Evolutionary conservation across 208 protist genomes (phyloP).

Genomic region (Histomonas meleagridis): DNA sequence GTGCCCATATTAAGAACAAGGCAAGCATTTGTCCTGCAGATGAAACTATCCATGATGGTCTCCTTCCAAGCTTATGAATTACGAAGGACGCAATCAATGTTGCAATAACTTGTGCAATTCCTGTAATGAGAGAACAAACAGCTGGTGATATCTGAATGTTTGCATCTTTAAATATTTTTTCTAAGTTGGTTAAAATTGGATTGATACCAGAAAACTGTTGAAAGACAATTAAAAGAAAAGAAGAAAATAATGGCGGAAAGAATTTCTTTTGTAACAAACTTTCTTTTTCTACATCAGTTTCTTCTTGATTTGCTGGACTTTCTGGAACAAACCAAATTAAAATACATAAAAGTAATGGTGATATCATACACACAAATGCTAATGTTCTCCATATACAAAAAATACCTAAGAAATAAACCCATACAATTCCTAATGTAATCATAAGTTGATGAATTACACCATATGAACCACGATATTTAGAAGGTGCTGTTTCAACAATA

Average conservation of each 20-base stretch:
- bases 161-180: not conserved
- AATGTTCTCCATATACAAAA: not conserved
- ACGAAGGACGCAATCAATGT: not conserved
- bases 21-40: not conserved
- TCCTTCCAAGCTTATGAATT: not conserved
- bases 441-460: not conserved
- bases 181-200: not conserved
- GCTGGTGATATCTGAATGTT: not conserved
- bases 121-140: not conserved
- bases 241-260: not conserved
- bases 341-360: not conserved
- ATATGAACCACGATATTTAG: not conserved
- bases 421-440: not conserved
- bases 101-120: not conserved
- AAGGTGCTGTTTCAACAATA: not conserved
- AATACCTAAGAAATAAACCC: not conserved
- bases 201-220: conserved; percentile 14
- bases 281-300: not conserved
- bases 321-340: not conserved
- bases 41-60: not conserved
- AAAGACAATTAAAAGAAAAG: not conserved
- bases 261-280: not conserved
- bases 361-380: no score
- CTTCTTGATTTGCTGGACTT: not conserved
- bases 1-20: not conserved